phyloP scores from a whole-genome alignment of 2,329 filamentous ascomycete genomes.

The Xylaria sp. region DNA sequence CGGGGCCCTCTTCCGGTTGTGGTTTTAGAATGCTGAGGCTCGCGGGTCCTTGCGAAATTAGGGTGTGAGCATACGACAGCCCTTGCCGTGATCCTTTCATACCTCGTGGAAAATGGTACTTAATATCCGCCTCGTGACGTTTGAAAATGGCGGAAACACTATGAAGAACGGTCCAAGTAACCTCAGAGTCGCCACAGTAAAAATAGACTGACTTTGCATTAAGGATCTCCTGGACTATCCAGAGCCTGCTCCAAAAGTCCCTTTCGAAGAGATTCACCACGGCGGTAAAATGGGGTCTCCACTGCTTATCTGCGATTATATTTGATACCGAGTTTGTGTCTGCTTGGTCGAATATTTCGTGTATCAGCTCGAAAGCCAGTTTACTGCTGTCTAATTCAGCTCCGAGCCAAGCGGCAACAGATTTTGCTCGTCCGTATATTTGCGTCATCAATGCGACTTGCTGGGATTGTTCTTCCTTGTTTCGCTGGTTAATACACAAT shows the following conservation, averaged over 20 bases:
- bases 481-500: conserved; percentile 45
- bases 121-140: background rate
- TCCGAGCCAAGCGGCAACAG: conserved; percentile 41
- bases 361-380: conserved; percentile 33
- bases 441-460: conserved; percentile 36
- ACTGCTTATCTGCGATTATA: background rate
- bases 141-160: background rate
- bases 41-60: conserved; percentile 14
- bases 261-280: conserved; percentile 49
- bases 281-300: conserved; percentile 36
- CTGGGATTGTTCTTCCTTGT: conserved; percentile 26
- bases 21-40: conserved; percentile 28
- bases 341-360: background rate
- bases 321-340: background rate
- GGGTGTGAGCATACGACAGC: conserved; percentile 33
- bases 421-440: conserved; percentile 39
- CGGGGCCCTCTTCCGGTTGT: conserved; percentile 10
- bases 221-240: conserved; percentile 49
- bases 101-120: conserved; percentile 4
- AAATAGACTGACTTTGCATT: conserved; percentile 40
- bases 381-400: conserved; percentile 33
- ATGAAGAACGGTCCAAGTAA: conserved; percentile 34
- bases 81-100: conserved; percentile 7
- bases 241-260: conserved; percentile 52
- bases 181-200: conserved; percentile 43